These are phyloP conservation scores for Tympanopsis confertula DNA, from an alignment of 2,329 filamentous ascomycete species.

Conservation along the genomic window DNA sequence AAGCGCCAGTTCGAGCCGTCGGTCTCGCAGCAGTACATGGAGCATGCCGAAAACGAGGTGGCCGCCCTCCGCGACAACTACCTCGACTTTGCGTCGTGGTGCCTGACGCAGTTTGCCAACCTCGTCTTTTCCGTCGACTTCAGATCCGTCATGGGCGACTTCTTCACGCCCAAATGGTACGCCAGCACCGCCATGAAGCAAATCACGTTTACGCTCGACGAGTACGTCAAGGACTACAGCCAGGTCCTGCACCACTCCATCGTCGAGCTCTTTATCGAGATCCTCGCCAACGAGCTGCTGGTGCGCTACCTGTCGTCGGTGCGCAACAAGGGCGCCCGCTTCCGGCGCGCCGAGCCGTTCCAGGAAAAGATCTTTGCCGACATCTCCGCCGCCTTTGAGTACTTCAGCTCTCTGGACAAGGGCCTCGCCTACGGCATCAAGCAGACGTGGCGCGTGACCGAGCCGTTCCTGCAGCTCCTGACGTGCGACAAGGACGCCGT, in stretches of 20 bases:
- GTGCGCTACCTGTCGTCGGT: slow-evolving; percentile 73
- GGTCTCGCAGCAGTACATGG: slow-evolving; percentile 69
- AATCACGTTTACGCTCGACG: slow-evolving; percentile 88
- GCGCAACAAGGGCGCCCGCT: slow-evolving; percentile 81
- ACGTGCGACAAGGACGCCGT: slow-evolving; percentile 62
- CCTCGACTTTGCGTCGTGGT: slow-evolving; percentile 88
- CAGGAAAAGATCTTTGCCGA: slow-evolving; percentile 91
- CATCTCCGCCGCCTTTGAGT: slow-evolving; percentile 78
- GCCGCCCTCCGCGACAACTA: slow-evolving; percentile 75
- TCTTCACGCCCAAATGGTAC: slow-evolving; percentile 92
- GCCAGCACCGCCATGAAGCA: slow-evolving; percentile 75
- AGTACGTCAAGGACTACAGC: slow-evolving; percentile 83
- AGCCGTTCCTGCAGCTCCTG: slow-evolving; percentile 72
- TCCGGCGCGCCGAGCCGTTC: slow-evolving; percentile 76
- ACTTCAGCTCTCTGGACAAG: slow-evolving; percentile 64
- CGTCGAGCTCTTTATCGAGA: slow-evolving; percentile 83
- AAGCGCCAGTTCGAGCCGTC: slow-evolving; percentile 70
- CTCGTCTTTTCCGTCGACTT: slow-evolving; percentile 90
- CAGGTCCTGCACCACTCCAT: slow-evolving; percentile 76
- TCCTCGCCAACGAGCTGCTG: slow-evolving; percentile 83
- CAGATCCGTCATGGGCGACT: slow-evolving; percentile 66
- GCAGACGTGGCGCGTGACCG: slow-evolving; percentile 82
- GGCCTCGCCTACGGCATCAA: slow-evolving; percentile 68
- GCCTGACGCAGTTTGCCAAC: slow-evolving; percentile 73
- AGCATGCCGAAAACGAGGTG: slow-evolving; percentile 63